Conservation (phyloP, 2,329 filamentous ascomycete species). For the Xylariaceae sp. region DNA sequence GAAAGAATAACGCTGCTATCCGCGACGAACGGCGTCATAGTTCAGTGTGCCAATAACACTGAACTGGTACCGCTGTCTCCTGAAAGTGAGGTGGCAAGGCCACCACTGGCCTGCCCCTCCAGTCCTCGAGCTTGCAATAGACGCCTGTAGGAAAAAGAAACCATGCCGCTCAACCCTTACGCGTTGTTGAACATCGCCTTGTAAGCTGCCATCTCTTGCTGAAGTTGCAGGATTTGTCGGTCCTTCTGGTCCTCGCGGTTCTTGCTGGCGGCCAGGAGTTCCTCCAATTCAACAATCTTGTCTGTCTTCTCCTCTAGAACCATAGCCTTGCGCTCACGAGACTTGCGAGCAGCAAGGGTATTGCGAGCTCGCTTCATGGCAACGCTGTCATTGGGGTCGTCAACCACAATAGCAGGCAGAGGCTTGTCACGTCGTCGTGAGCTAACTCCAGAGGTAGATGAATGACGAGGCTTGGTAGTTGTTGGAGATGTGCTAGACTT, state of each 20-base stretch:
- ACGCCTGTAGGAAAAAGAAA: conserved; percentile 21
- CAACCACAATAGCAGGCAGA: conserved; percentile 71
- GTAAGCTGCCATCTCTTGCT: conserved; percentile 51
- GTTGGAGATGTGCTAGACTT: conserved; percentile 48
- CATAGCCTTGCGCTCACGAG: conserved; percentile 78
- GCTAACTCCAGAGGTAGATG: conserved; percentile 65
- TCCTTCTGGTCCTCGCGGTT: conserved; percentile 31
- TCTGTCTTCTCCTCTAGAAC: conserved; percentile 66
- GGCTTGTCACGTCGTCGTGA: conserved; percentile 77
- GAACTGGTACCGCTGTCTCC: conserved; percentile 26
- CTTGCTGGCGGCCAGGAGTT: neutral
- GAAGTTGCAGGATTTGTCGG: conserved; percentile 63
- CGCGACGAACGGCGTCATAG: conserved; percentile 22
- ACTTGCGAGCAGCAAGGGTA: conserved; percentile 89
- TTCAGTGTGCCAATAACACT: conserved; percentile 23
- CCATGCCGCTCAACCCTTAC: conserved; percentile 20
- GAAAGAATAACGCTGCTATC: conserved; percentile 21
- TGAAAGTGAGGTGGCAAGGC: conserved; percentile 22
- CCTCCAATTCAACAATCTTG: conserved; percentile 61
- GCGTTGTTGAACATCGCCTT: conserved; percentile 33
- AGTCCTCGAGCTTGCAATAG: conserved; percentile 34
- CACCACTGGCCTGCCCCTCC: conserved; percentile 28
- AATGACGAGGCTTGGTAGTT: conserved; percentile 53
- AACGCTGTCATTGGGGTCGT: conserved; percentile 68
- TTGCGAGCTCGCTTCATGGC: conserved; percentile 93